phyloP scores from a whole-genome alignment of 23 red algal genomes.

The Gracilaria vermiculophylla region DNA sequence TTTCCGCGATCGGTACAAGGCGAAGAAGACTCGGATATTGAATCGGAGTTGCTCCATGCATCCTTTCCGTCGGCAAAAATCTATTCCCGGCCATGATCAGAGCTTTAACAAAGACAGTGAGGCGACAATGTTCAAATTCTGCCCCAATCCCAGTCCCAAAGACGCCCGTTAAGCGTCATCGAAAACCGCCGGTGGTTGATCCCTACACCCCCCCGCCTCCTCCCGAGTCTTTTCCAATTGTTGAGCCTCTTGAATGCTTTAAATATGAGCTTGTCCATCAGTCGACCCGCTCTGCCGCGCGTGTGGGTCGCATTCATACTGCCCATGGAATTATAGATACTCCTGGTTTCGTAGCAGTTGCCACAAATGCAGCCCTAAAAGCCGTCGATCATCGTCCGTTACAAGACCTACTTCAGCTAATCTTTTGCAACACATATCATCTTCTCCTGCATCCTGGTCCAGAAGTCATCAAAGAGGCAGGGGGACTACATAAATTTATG shows the following conservation, averaged over 20 bases:
- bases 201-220: slow-evolving; percentile 71
- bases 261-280: slow-evolving; percentile 79
- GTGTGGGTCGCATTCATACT: slow-evolving; percentile 88
- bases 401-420: slow-evolving; percentile 70
- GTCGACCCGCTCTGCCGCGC: slow-evolving; percentile 77
- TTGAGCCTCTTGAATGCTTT: slow-evolving; percentile 66
- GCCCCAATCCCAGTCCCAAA: neutral
- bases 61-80: neutral
- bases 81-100: neutral
- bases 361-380: slow-evolving; percentile 94
- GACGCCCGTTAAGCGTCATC: neutral
- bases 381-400: slow-evolving; percentile 85
- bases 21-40: neutral
- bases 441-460: slow-evolving; percentile 94
- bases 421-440: slow-evolving; percentile 98
- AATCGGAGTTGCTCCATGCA: neutral
- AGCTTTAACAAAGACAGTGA: neutral
- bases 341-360: slow-evolving; percentile 94
- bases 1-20: neutral
- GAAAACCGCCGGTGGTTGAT: slow-evolving; percentile 1
- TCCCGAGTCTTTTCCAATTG: slow-evolving; percentile 43
- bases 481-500: slow-evolving; percentile 92
- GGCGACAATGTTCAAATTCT: neutral
- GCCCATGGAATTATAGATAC: slow-evolving; percentile 94
- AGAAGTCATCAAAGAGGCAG: slow-evolving; percentile 77